A percentile compares a stretch with the other conserved stretches of the same genome.
Conservation (phyloP, 106 monocot species). For the Gastrodia elata region DNA sequence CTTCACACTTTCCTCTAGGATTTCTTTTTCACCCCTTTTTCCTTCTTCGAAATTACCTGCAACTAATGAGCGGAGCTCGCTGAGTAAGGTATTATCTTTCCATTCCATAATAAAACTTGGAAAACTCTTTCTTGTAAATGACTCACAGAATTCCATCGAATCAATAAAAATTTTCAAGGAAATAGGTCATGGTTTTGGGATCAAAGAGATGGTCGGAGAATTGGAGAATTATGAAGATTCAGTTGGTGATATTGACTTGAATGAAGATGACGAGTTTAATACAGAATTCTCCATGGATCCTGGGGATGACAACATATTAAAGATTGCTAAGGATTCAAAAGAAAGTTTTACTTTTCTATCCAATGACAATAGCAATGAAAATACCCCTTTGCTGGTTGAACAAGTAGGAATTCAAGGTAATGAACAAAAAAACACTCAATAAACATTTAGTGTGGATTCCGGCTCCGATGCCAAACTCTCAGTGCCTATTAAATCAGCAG, state of each 20-base stretch:
- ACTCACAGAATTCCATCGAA: constrained; percentile 8
- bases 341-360: neutral
- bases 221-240: neutral
- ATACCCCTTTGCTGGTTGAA: neutral
- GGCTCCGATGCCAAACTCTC: neutral
- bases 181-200: constrained; percentile 2
- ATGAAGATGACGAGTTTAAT: neutral
- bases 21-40: constrained; percentile 12
- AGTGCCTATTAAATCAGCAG: neutral
- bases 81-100: neutral
- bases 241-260: neutral
- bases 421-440: neutral
- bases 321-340: constrained; percentile 20
- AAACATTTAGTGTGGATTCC: neutral
- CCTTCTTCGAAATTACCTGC: constrained; percentile 3
- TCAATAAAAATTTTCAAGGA: neutral
- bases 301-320: constrained; percentile 13
- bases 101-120: constrained; percentile 13
- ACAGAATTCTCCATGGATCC: constrained; percentile 5
- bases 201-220: neutral
- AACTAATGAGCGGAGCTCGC: neutral
- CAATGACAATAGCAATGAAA: neutral
- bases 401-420: neutral
- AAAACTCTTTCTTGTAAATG: constrained; percentile 23
- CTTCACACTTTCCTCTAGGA: constrained; percentile 21